Evolutionary conservation across 2,329 filamentous ascomycete species (phyloP), one percentile per base, ranked within the genome.

Genomic region (Alternaria brassicae): DNA sequence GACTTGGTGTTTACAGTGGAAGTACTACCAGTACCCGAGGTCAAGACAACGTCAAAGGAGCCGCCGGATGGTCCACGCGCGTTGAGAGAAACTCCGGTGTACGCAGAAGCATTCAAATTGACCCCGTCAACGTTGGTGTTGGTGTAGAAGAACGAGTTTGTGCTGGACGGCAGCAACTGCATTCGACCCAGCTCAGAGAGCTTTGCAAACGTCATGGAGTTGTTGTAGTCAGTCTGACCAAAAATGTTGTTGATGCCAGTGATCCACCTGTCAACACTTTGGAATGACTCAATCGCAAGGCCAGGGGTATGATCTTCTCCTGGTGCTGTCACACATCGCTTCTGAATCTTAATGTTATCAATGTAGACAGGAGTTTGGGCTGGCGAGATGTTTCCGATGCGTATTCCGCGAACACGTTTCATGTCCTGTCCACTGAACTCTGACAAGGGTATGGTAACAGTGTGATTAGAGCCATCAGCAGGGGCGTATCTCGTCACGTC

Each of bases 191-290:
- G 25, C 32, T 59, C 56, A 0, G 56, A 59, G 6, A 59, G 56
- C 23, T 59, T 59, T 15, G 56, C 56, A 23, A 59, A 59, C 19
- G 52, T 34, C 56, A 59, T 59, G 3, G 56, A 59, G 4, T 59
- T 55, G 21, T 59, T 59, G 32, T 40, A 44, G 32, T 59, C 56
- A 6, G 56, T 59, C 39, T 56, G 51, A 4, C 56, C 56, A 23
- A 59, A 59, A 6, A 59, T n/a, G 10, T 59, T 59, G 56, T 59
- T 59, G 25, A 59, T 59, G n/a, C 56, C 56, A 39, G 51, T 56
- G 25, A 59, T 56, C 56, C 56, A 59, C 0, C 56, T 51, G n/a
- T 59, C 56, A 15, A 59, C 56, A 6, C 56, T 59, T 7, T 59
- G 56, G 44, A 59, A 59, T 6, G 56, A 59, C 52, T 59, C 56